Base-by-base conservation (phyloP, 1,284 basidiomycete species). In the Boletellus sp. region DNA sequence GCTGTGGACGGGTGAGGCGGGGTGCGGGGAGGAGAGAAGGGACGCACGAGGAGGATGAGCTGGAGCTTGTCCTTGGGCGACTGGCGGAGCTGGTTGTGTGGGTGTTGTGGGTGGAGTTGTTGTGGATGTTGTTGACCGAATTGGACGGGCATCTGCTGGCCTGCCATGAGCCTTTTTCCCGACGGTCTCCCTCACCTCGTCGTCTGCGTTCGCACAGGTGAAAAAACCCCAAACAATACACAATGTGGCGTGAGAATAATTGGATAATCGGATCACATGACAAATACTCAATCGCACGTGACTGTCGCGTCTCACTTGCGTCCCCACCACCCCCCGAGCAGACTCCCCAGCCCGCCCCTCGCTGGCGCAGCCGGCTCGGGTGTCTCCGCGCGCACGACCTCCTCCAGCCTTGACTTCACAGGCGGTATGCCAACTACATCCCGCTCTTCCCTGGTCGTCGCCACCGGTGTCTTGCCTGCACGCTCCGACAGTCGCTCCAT, bases 401-500 rank as follows among this genome's bases (percentile, higher is more conserved):
- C 58, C 46, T 61, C 66, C 29, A 56, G 29, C 36, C 65, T 44
- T 10, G 64, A 56, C 41, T 52, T 61, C 8, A 46, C 59, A 33
- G 58, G 60, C 20, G 49, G 53, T 0, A 52, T 50, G 3, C 44
- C 47, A 4, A 58, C 55, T 11, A 43, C 55, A 7, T 49, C 69
- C 5, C 54, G 47, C 41, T 68, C 56, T 8, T 59, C 54, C 32
- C 25, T 57, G 5, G 41, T 20, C 16, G 45, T 45, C 27, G 43
- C 44, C 8, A 47, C 46, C 2, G 65, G 53, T n/a, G 53, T 59
- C 67, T 81, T 84, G 1, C 91, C 91, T 4, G 85, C 87, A 7
- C 83, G 73, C 47, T 76, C 77, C 57, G 82, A 70, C 45, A 95
- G 69, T 40, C 79, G 73, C 36, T 91, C 87, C 79, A 94, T 84